A percentile compares a stretch with the other conserved stretches of the same genome.
Conservation (phyloP, 805 yeast genomes). For the Yamadazyma scolyti region DNA sequence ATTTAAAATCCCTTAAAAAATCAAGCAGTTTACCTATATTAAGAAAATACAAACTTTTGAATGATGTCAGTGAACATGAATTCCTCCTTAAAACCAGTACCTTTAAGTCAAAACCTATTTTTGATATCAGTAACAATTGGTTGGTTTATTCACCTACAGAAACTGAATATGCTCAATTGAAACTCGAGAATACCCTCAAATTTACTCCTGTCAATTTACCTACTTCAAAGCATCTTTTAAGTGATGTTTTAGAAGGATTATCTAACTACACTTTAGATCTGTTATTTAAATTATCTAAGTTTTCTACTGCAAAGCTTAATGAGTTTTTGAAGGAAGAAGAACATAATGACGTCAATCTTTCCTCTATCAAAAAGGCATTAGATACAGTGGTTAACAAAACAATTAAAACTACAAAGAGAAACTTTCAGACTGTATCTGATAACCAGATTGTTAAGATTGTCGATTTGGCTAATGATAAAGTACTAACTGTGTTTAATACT, state of each 20-base stretch:
- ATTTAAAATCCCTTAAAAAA: constrained; percentile 16
- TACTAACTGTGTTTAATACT: constrained; percentile 47
- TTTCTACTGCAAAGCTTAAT: constrained; percentile 36
- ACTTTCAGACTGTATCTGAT: constrained; percentile 16
- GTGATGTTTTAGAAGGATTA: constrained; percentile 44
- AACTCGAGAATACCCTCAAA: constrained; percentile 13
- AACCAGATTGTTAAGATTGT: constrained; percentile 42
- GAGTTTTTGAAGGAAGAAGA: constrained; percentile 28
- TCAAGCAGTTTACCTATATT: constrained; percentile 19
- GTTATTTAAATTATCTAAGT: constrained; percentile 43
- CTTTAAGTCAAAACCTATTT: constrained; percentile 38
- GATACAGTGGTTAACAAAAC: constrained; percentile 33
- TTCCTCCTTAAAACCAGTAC: constrained; percentile 27
- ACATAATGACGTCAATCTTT: constrained; percentile 17
- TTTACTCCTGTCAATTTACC: constrained; percentile 47
- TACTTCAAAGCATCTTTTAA: constrained; percentile 44
- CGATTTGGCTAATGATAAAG: constrained; percentile 41
- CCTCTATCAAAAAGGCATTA: constrained; percentile 27
- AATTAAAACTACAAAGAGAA: constrained; percentile 13
- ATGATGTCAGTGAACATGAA: constrained; percentile 15
- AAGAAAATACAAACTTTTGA: constrained; percentile 8
- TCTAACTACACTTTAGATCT: constrained; percentile 55
- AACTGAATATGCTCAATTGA: constrained; percentile 28
- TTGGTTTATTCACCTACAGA: constrained; percentile 44
- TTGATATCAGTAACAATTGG: constrained; percentile 50